phyloP scores from a whole-genome alignment of 768 basidiomycete species.

The Lyophyllum semitale region DNA sequence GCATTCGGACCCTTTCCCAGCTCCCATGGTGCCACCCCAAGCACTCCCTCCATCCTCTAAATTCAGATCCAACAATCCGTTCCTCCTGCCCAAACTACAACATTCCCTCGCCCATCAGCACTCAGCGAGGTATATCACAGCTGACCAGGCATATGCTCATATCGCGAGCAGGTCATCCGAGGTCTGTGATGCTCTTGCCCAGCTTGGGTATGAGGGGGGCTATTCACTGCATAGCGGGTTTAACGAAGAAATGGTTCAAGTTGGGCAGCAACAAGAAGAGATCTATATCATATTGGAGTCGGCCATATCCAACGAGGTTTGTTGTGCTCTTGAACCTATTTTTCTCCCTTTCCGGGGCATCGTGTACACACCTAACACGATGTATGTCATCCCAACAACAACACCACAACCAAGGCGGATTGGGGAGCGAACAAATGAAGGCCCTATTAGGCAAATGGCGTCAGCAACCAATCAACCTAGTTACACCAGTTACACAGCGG shows the following conservation, averaged over 20 bases:
- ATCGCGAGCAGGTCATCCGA: background rate
- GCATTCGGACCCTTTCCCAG: background rate
- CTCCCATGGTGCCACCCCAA: background rate
- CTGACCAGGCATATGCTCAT: background rate
- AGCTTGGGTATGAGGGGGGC: background rate
- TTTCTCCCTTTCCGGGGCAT: background rate
- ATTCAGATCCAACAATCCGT: background rate
- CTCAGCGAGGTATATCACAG: no score
- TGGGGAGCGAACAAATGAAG: no score
- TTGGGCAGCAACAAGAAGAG: background rate
- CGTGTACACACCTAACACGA: background rate
- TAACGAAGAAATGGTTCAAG: background rate
- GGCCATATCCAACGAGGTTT: background rate
- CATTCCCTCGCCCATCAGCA: no score
- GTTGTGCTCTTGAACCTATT: background rate
- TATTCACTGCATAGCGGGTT: background rate
- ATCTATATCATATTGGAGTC: background rate
- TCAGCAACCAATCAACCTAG: no score
- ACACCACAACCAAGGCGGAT: background rate
- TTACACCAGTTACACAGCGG: no score
- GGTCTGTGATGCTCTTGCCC: background rate
- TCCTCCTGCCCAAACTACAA: background rate
- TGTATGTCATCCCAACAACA: background rate
- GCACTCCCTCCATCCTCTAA: background rate
- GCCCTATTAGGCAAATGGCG: background rate